Conservation (phyloP, 75 land plant genomes). For the Isoetes taiwanensis region DNA sequence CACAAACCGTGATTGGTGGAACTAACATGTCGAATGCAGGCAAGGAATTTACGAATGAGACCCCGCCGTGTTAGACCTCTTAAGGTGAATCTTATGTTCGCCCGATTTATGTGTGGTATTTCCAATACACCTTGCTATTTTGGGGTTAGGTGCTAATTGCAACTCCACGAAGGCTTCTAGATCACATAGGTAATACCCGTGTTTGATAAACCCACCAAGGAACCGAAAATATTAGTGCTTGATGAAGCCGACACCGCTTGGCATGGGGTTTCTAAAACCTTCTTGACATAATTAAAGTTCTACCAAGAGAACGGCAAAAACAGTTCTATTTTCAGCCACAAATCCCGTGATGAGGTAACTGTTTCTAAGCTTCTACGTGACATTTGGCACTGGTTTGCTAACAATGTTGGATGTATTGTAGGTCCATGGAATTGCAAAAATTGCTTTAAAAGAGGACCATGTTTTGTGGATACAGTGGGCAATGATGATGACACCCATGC, state of each 20-base stretch:
- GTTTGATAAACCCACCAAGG: conserved; percentile 54
- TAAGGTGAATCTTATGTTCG: too few relatives aligned
- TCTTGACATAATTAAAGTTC: conserved; percentile 56
- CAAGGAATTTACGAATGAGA: conserved; percentile 58
- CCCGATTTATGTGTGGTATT: background rate
- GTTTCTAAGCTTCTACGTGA: background rate
- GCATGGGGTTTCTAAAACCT: conserved; percentile 89
- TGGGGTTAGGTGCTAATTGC: conserved; percentile 89
- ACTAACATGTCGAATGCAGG: conserved; percentile 58
- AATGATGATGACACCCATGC: conserved; percentile 89
- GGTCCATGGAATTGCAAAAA: conserved; percentile 70
- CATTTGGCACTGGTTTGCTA: background rate
- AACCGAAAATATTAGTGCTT: conserved; percentile 71
- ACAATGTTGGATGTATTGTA: conserved; percentile 12
- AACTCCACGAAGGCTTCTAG: conserved; percentile 92
- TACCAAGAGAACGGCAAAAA: conserved; percentile 90
- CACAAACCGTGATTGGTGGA: conserved; percentile 91
- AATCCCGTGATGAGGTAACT: conserved; percentile 57
- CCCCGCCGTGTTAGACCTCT: conserved; percentile 88
- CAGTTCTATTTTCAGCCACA: conserved; percentile 98
- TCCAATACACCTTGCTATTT: background rate
- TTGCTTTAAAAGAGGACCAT: conserved; percentile 85
- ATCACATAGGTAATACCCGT: conserved; percentile 77
- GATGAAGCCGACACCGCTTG: conserved; percentile 95
- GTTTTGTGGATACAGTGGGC: conserved; percentile 81